Conservation (phyloP, 495 filamentous ascomycete genomes). For the Neurospora pannonica region DNA sequence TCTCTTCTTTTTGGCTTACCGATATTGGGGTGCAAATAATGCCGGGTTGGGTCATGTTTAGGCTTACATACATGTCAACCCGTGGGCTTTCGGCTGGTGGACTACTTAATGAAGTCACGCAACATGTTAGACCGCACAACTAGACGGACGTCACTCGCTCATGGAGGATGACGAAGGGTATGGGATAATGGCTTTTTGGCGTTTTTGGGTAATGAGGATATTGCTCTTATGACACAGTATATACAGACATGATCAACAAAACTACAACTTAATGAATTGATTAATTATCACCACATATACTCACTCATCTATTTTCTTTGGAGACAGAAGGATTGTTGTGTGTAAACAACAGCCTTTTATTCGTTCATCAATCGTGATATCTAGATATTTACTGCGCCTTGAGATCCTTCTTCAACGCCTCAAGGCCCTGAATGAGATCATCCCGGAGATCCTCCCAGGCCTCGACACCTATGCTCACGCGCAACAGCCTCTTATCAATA, state of each 20-base stretch:
- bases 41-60: background rate
- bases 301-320: too few species aligned
- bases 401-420: conserved; percentile 37
- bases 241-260: background rate
- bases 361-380: background rate
- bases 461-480: conserved; percentile 82
- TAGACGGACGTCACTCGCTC: conserved; percentile 1
- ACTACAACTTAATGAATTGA: background rate
- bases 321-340: too few species aligned
- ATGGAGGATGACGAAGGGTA: background rate
- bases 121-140: background rate
- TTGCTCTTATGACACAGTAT: background rate
- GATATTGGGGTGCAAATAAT: background rate
- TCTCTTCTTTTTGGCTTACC: background rate
- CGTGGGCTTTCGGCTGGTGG: background rate
- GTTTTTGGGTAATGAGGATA: background rate
- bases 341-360: background rate
- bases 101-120: background rate
- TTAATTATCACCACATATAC: background rate
- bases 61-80: background rate
- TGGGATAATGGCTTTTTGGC: background rate
- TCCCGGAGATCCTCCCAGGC: conserved; percentile 72
- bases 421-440: conserved; percentile 65
- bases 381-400: background rate
- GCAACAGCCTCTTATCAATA: conserved; percentile 64